Evolutionary conservation across 1,139 yeast species (phyloP).

Genomic region (Pneumocystis oryctolagi): DNA sequence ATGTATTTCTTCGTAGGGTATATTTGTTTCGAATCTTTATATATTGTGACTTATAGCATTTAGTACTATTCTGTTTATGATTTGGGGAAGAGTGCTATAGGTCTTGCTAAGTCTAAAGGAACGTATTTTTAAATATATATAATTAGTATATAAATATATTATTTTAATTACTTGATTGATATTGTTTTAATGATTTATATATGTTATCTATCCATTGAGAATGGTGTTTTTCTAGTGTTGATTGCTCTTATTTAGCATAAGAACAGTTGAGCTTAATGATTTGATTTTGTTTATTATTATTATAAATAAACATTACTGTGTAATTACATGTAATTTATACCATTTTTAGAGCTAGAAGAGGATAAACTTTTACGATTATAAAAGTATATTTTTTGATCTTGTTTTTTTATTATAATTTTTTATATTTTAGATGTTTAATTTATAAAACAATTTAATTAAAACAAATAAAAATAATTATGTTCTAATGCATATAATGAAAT

Average conservation of each 20-base stretch:
- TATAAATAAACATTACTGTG: too few species aligned
- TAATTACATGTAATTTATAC: too few species aligned
- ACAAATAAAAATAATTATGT: background rate
- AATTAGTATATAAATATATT: background rate
- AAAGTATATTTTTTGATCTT: too few species aligned
- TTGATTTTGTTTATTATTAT: too few species aligned
- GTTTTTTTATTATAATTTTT: too few species aligned
- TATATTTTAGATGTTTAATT: too few species aligned
- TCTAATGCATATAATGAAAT: background rate
- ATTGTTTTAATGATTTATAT: background rate
- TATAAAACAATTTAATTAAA: too few species aligned
- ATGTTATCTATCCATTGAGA: background rate
- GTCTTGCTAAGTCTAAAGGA: constrained; percentile 61
- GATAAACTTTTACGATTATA: too few species aligned
- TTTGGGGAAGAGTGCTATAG: constrained; percentile 77
- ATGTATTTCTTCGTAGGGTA: constrained; percentile 75
- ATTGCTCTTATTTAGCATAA: background rate
- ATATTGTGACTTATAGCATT: background rate
- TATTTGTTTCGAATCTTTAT: background rate
- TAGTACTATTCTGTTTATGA: constrained; percentile 81
- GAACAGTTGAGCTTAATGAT: too few species aligned
- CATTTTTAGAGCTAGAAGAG: too few species aligned
- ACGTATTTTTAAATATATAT: background rate
- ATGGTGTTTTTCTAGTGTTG: background rate
- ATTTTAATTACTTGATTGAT: background rate